phyloP scores from a whole-genome alignment of 2,329 filamentous ascomycete species.

The Calonectria multiphialidica region DNA sequence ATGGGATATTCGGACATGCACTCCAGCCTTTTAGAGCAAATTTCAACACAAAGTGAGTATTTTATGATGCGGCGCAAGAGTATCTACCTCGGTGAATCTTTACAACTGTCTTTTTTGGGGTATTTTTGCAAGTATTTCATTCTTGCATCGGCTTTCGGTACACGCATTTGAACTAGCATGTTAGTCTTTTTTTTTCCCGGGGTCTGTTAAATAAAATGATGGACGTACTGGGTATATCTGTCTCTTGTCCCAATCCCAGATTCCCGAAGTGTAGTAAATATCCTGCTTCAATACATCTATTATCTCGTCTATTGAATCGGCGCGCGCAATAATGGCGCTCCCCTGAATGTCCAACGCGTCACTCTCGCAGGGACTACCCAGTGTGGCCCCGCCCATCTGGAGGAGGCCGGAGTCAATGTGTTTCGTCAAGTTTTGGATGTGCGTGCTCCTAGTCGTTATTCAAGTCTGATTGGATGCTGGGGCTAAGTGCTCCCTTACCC shows the following conservation, averaged over 20 bases:
- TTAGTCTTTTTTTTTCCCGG: neutral
- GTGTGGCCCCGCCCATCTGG: constrained; percentile 11
- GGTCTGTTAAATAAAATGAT: neutral
- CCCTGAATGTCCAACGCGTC: neutral
- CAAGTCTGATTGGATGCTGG: neutral
- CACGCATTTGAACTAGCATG: neutral
- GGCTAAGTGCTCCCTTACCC: neutral
- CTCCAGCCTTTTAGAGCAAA: neutral
- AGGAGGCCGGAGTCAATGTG: constrained; percentile 14
- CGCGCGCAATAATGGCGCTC: constrained; percentile 12
- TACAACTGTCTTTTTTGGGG: neutral
- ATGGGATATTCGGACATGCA: neutral
- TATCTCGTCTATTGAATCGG: neutral
- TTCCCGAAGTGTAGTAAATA: constrained; percentile 1
- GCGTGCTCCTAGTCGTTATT: neutral
- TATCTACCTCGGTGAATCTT: neutral
- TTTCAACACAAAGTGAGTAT: neutral
- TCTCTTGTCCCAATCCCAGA: constrained; percentile 8
- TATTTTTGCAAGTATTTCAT: neutral
- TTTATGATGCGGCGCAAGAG: neutral
- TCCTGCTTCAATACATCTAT: constrained; percentile 5
- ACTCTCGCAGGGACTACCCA: neutral
- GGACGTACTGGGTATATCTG: constrained; percentile 3
- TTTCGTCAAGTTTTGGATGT: constrained; percentile 6
- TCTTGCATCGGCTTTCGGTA: neutral